These are phyloP conservation scores for Aspergillus quadrilineatus DNA, from an alignment of 2,329 filamentous ascomycete species.

Conservation along the genomic window DNA sequence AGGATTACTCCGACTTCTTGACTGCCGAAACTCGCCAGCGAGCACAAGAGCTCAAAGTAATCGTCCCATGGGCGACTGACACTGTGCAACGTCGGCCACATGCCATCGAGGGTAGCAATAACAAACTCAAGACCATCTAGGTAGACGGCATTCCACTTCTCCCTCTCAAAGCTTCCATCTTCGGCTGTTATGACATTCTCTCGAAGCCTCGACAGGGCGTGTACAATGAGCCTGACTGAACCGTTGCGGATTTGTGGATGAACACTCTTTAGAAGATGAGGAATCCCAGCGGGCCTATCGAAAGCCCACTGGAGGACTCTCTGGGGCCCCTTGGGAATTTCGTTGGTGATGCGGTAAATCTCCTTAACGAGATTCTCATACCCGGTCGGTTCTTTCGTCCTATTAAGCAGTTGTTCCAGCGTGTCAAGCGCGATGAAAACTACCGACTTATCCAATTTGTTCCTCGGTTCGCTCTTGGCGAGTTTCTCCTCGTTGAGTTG, in stretches of 20 bases:
- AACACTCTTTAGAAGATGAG: conserved; percentile 62
- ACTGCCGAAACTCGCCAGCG: conserved; percentile 63
- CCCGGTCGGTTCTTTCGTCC: conserved; percentile 67
- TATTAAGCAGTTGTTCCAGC: conserved; percentile 71
- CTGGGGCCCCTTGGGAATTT: conserved; percentile 57
- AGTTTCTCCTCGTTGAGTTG: conserved; percentile 54
- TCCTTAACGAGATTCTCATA: conserved; percentile 58
- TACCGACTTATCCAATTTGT: conserved; percentile 45
- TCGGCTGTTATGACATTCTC: conserved; percentile 26
- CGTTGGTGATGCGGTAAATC: conserved; percentile 51
- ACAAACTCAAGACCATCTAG: conserved; percentile 31
- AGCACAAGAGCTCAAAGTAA: conserved; percentile 68
- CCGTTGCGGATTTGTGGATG: conserved; percentile 57
- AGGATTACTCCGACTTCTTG: conserved; percentile 61
- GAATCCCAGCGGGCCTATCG: conserved; percentile 56
- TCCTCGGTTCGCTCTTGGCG: conserved; percentile 51
- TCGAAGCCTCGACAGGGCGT: conserved; percentile 56
- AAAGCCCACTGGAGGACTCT: conserved; percentile 63
- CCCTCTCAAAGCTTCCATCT: conserved; percentile 25
- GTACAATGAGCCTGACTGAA: conserved; percentile 53
- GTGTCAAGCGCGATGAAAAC: conserved; percentile 55
- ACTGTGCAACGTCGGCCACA: conserved; percentile 65
- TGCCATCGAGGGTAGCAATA: conserved; percentile 51
- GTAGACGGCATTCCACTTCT: conserved; percentile 29
- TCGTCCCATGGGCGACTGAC: conserved; percentile 71